Conservation (phyloP, 257 asterid species). For the Mentha longifolia region DNA sequence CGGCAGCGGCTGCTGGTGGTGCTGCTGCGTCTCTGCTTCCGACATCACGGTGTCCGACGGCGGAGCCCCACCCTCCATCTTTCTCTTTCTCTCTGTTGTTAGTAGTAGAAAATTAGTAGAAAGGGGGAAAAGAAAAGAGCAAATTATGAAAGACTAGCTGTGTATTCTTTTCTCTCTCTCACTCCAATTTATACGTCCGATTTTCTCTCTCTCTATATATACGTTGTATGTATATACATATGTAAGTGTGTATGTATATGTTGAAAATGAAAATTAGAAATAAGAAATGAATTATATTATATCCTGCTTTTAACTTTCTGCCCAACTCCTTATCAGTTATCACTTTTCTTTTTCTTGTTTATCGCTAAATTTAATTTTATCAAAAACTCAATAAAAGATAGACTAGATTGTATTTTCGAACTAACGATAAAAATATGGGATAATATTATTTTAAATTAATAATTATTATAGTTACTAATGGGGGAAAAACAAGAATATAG, state of each 20-base stretch:
- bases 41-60: conserved; percentile 89
- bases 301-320: conserved; percentile 10
- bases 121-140: not conserved
- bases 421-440: too few relatives aligned
- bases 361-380: too few relatives aligned
- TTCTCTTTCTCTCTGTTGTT: not conserved
- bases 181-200: conserved; percentile 29
- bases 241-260: too few relatives aligned
- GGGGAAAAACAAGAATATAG: too few relatives aligned
- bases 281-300: too few relatives aligned
- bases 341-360: not conserved
- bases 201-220: not conserved
- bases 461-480: too few relatives aligned
- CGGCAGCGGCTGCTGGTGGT: conserved; percentile 41
- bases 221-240: too few relatives aligned
- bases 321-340: not conserved
- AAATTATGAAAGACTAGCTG: conserved; percentile 23
- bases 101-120: conserved; percentile 29
- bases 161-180: not conserved
- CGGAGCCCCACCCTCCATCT: conserved; percentile 80
- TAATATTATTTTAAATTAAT: too few relatives aligned
- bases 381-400: too few relatives aligned
- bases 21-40: conserved; percentile 65
- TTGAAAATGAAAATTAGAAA: too few relatives aligned
- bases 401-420: too few relatives aligned